Conservation (phyloP, 495 filamentous ascomycete species). For the Penicilliopsis zonata region DNA sequence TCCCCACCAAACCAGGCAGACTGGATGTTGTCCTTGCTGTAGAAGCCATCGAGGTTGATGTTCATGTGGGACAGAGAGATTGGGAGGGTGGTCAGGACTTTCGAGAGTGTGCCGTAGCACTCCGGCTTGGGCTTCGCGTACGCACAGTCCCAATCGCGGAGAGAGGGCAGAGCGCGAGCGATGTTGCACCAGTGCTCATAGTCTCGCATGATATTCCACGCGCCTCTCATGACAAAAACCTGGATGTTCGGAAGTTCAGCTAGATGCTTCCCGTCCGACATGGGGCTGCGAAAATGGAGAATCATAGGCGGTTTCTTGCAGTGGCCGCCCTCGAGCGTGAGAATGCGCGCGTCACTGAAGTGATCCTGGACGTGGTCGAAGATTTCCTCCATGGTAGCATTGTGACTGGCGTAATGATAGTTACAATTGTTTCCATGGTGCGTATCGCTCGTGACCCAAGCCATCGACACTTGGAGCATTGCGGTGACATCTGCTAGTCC, state of each 20-base stretch:
- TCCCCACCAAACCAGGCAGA: slow-evolving; percentile 11
- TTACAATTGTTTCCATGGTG: slow-evolving; percentile 25
- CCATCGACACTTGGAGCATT: slow-evolving; percentile 9
- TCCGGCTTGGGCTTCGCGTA: slow-evolving; percentile 59
- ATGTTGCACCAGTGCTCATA: slow-evolving; percentile 50
- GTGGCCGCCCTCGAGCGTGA: slow-evolving; percentile 69
- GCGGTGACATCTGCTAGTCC: slow-evolving; percentile 30
- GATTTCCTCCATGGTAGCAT: slow-evolving; percentile 55
- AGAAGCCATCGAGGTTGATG: slow-evolving; percentile 55
- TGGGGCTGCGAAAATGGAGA: slow-evolving; percentile 33
- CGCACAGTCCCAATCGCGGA: slow-evolving; percentile 59
- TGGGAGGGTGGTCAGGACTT: slow-evolving; percentile 40
- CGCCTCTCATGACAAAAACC: slow-evolving; percentile 57
- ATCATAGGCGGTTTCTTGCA: slow-evolving; percentile 58
- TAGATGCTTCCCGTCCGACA: slow-evolving; percentile 20
- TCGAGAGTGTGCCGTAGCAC: slow-evolving; percentile 52
- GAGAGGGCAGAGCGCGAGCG: slow-evolving; percentile 44
- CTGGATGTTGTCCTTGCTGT: slow-evolving; percentile 41
- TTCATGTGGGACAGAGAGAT: slow-evolving; percentile 45
- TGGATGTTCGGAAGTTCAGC: slow-evolving; percentile 32
- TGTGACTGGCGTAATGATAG: slow-evolving; percentile 39
- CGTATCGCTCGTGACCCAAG: slow-evolving; percentile 24
- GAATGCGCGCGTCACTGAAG: slow-evolving; percentile 47
- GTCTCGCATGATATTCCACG: slow-evolving; percentile 65
- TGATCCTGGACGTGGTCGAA: slow-evolving; percentile 44